Base-by-base conservation (phyloP, 768 basidiomycete genomes). In the Collybia nuda region DNA sequence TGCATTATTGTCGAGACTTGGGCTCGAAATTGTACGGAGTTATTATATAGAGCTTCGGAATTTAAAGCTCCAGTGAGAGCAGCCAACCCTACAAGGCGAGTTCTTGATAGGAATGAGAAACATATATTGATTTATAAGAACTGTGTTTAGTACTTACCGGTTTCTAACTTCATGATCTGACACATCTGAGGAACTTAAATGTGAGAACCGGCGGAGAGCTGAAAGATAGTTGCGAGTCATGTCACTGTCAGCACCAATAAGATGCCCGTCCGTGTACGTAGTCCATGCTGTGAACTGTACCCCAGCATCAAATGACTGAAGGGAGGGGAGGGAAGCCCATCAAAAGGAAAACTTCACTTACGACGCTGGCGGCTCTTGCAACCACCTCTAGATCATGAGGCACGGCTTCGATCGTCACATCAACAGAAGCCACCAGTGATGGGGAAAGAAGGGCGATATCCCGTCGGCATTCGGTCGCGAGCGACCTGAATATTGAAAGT, bases 241-340 rank as follows among this genome's bases (percentile, higher is more conserved):
- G 24, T 62, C 68, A 48, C 79, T 80, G 61, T 96, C 93, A 11
- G 86, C 81, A 22, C 89, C 90, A 54, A 95, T 84, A 36, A 89
- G 73, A 47, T 85, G 84, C 0, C 93, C 92, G 57, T 95, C 88
- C 18, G 94, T 93, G 57, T 86, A 97, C 14, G 93, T 94, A 17
- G 88, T 87, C 88, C 92, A 98, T 1, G 92, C 87, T 2, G 87
- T 90, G 60, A 96, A 93, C 88, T 94, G 26, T n/a, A 15, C 2
- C 40, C 29, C 53, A 5, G 39, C 18, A 39, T 1, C 50, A 19
- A 47, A 50, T 37, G 44, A 19, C 36, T 47, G 22, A 44, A 22
- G 21, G 15, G 44, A 11, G 17, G 32, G 11, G 32, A 11, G 9
- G 32, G 28, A 11, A 3, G 32, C 14, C 12, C 32, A 11, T 9